Percentiles rank a stretch among this genome's conserved stretches.
phyloP scores from a whole-genome alignment of 768 basidiomycete species.

The Mycena galopus region DNA sequence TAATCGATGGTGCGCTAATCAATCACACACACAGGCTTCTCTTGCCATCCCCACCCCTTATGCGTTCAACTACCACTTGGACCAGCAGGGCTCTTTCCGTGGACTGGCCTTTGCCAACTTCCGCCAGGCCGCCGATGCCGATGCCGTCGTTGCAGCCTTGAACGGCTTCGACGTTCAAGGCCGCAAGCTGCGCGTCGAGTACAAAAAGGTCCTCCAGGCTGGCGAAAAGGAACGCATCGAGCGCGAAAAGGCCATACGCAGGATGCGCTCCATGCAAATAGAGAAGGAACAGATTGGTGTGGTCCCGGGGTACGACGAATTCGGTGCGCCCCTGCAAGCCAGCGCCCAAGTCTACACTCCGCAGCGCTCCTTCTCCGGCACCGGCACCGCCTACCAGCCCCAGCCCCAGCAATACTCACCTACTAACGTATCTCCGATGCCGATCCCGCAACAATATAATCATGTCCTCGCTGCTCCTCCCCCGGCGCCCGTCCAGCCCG shows the following conservation, averaged over 20 bases:
- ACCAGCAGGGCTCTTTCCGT: conserved; percentile 95
- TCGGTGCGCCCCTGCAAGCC: conserved; percentile 70
- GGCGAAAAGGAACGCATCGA: conserved; percentile 99
- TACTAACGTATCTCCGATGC: conserved; percentile 63
- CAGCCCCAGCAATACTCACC: conserved; percentile 76
- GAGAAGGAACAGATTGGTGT: conserved; percentile 81
- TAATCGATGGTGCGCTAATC: conserved; percentile 31
- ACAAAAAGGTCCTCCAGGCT: conserved; percentile 99
- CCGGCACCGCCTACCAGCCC: conserved; percentile 72
- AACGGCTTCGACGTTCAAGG: conserved; percentile 98
- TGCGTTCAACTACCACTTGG: conserved; percentile 99
- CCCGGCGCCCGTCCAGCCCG: conserved; percentile 60
- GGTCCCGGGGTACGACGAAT: conserved; percentile 78
- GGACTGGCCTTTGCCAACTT: conserved; percentile 99
- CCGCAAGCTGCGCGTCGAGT: conserved; percentile 97
- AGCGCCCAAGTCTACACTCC: conserved; percentile 63
- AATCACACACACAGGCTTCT: conserved; percentile 77
- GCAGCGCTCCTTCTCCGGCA: conserved; percentile 80
- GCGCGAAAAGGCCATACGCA: conserved; percentile 96
- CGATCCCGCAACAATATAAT: conserved; percentile 57
- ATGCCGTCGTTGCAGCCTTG: conserved; percentile 94
- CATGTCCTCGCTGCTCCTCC: conserved; percentile 64
- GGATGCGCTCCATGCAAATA: conserved; percentile 97
- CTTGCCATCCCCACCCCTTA: conserved; percentile 96
- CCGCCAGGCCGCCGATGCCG: conserved; percentile 90